Base-by-base conservation (phyloP, 495 filamentous ascomycete genomes). In the Gamarada debralockiae region DNA sequence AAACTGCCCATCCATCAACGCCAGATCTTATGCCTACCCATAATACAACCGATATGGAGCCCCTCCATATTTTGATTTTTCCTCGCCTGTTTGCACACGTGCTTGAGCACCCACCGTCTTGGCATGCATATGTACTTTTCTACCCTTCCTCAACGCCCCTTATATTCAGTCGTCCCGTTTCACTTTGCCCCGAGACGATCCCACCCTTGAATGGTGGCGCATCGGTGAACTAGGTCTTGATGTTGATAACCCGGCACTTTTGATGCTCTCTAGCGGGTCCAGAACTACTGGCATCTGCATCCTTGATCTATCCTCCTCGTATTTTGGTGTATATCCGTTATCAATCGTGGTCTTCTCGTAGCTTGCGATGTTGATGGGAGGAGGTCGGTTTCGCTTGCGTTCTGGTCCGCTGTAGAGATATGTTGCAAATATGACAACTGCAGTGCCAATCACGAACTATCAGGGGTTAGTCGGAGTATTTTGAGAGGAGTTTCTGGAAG, bases 361-460 rank as follows among this genome's bases (percentile, higher is more conserved):
- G 34, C 72, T 77, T 17, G 84, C 82, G 41, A 95, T 82, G 48
- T 73, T 82, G 62, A 95, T 89, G 10, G 88, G 85, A 13, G 87
- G 80, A 8, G 87, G 85, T n/a, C 81, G 76, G 36, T 66, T 66
- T 38, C 78, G 73, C 27, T 74, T 73, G 36, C 74, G 70, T 29
- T 82, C 72, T 18, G 71, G 66, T 10, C 74, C 75, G 45, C 82
- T 90, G 71, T 95, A 97, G 27, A 97, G 78, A 51, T 87, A 95
- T 3, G 89, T 95, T 21, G 92, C 84, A 46, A 79, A 74, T 12
- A 96, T 64, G 3, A 97, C 90, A 45, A 90, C 66, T 29, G 75
- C 73, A 1, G 90, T 86, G 27, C 93, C 93, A 41, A 92, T 52
- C 24, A 95, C 44, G 65, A 92, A 96, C 92, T 97, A 23, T 53